Percentiles rank a stretch among this genome's conserved stretches.
These are phyloP conservation scores for Colletotrichum sp. DNA, from an alignment of 2,329 filamentous ascomycete species.

Conservation along the genomic window DNA sequence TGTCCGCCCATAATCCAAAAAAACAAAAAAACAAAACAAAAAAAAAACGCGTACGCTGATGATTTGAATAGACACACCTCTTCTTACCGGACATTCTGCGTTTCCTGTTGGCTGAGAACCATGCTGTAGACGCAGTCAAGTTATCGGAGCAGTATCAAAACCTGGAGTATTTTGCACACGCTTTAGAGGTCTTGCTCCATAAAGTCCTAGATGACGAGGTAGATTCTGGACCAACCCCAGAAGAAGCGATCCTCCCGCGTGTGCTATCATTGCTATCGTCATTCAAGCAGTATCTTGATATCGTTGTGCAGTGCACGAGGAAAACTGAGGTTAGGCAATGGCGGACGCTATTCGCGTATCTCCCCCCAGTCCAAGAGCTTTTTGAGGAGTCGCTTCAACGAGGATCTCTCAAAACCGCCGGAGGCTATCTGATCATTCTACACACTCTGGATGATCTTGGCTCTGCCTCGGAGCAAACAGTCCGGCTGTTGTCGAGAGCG, in stretches of 20 bases:
- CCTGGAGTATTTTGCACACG: slow-evolving; percentile 91
- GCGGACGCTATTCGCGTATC: slow-evolving; percentile 89
- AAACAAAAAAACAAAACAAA: slow-evolving; percentile 67
- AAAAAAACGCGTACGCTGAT: slow-evolving; percentile 58
- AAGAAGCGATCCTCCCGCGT: slow-evolving; percentile 68
- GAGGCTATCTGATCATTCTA: slow-evolving; percentile 92
- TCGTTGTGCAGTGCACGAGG: slow-evolving; percentile 94
- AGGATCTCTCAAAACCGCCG: slow-evolving; percentile 90
- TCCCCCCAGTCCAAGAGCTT: slow-evolving; percentile 87
- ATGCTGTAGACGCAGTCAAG: slow-evolving; percentile 79
- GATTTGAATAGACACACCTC: slow-evolving; percentile 75
- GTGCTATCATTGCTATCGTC: slow-evolving; percentile 71
- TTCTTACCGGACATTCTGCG: slow-evolving; percentile 89
- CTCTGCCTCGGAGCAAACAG: slow-evolving; percentile 76
- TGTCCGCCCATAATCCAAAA: slow-evolving; percentile 87
- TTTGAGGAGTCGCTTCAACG: slow-evolving; percentile 91
- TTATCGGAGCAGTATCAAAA: slow-evolving; percentile 86
- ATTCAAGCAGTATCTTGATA: slow-evolving; percentile 87
- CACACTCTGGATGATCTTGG: slow-evolving; percentile 79
- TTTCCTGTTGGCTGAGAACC: slow-evolving; percentile 76
- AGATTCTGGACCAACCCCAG: slow-evolving; percentile 69
- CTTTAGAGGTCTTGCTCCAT: slow-evolving; percentile 89
- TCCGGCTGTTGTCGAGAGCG: slow-evolving; percentile 80
- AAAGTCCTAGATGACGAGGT: slow-evolving; percentile 95
- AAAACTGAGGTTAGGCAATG: slow-evolving; percentile 97